Evolutionary conservation across 140 eudicot species (phyloP), one percentile per base, ranked within the genome.

Genomic region (Flaveria floridana): DNA sequence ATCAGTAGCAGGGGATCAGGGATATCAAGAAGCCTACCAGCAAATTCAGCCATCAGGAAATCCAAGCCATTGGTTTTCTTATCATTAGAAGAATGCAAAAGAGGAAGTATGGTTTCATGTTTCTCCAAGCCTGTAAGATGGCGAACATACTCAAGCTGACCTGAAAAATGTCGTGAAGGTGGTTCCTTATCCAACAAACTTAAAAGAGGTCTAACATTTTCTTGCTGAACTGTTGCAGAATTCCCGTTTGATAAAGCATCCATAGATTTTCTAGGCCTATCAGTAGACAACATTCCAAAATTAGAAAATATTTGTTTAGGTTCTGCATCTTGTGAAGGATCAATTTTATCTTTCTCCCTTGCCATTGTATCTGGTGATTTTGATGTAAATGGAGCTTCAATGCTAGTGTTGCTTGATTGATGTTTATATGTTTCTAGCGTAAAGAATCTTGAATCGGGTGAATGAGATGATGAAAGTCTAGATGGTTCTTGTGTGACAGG

Each of bases 131-230:
- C 98, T 1, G 96, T 77, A 30, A 93, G 87, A 78, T 93, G 95
- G 10, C 87, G 85, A 23, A 86, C 95, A 83, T 86, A 91, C 81
- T 92, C 98, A 58, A 92, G 95, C 86, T 92, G 96, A 39, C 98
- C 96, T 26, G 98, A 89, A 72, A 84, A 84, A 82, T 86, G 97
- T 67, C 93, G 88, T 3, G 98, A 93, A 66, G 96, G 98, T 44
- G 98, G 98, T 82, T 93, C 98, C 83, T 93, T 93, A 1, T 93
- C 98, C 89, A 93, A 80, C 77, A 93, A 80, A 82, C 98, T 93
- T 46, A 93, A 83, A 76, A 93, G 98, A 44, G 98, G 98, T 2
- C 98, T 82, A 20, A 90, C 93, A 51, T 89, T 88, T 75, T 92
- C 98, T 65, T 87, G 98, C 72, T 89, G 96, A 55, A 26, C 75